These are phyloP conservation scores for Cryptosporidium viatorum DNA, from an alignment of 169 alveolate species.

Conservation along the genomic window DNA sequence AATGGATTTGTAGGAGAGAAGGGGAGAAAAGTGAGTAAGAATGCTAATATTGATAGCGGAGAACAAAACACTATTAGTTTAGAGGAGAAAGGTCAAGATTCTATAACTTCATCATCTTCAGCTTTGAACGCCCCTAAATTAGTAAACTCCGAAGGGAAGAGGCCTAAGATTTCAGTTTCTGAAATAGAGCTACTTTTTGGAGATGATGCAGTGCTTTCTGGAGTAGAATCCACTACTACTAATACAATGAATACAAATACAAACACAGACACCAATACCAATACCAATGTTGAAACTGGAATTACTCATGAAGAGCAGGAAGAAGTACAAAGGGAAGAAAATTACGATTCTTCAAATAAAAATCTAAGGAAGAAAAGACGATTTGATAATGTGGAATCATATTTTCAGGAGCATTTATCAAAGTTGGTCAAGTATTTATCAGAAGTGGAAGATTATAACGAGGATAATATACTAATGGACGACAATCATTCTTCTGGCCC, in stretches of 20 bases:
- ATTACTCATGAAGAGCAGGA: neutral
- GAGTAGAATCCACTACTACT: neutral
- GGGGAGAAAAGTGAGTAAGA: neutral
- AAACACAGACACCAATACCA: no score
- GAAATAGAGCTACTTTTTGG: slow-evolving; percentile 22
- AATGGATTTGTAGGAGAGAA: neutral
- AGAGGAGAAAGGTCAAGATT: neutral
- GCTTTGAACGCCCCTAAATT: neutral
- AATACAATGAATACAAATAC: no score
- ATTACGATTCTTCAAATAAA: neutral
- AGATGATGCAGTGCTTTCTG: neutral
- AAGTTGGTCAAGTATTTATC: slow-evolving; percentile 39
- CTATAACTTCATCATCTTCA: neutral
- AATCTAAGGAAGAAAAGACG: slow-evolving; percentile 13
- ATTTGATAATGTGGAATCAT: slow-evolving; percentile 27
- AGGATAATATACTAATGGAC: neutral
- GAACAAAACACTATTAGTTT: neutral
- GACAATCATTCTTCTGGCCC: neutral
- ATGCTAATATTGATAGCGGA: neutral
- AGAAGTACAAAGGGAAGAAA: neutral
- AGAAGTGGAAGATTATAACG: slow-evolving; percentile 35
- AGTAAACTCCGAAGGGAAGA: neutral
- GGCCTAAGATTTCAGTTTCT: slow-evolving; percentile 5
- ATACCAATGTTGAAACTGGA: no score
- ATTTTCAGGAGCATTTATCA: slow-evolving; percentile 31